Conservation (phyloP, 108 stramenopile genomes). For the Mayamaea pseudoterrestris region DNA sequence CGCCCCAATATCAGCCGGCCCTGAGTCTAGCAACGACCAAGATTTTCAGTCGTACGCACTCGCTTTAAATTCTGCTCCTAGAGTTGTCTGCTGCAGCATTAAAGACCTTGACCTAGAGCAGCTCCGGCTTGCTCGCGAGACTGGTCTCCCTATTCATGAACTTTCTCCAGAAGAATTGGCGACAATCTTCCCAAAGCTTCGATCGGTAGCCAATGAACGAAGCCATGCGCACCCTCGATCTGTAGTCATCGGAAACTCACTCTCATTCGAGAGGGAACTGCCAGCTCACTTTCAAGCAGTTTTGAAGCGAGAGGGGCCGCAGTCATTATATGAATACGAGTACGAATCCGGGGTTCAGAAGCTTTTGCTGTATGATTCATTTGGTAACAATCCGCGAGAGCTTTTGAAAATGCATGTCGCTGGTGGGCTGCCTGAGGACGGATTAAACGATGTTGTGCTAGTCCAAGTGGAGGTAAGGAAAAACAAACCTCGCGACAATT, state of each 20-base stretch:
- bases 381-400: constrained; percentile 8
- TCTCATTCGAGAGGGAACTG: background rate
- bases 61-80: too few species aligned
- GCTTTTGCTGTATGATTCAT: constrained; percentile 14
- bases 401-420: constrained; percentile 7
- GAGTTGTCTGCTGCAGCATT: too few species aligned
- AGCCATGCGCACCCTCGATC: too few species aligned
- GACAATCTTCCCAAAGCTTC: constrained; percentile 1
- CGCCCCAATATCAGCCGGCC: too few species aligned
- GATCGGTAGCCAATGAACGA: background rate
- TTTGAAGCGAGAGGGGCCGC: constrained; percentile 11
- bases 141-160: constrained; percentile 1
- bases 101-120: too few species aligned
- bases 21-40: too few species aligned
- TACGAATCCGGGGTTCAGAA: constrained; percentile 19
- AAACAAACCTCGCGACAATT: background rate
- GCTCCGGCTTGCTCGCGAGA: too few species aligned
- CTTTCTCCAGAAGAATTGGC: background rate
- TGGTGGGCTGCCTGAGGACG: constrained; percentile 1
- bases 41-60: too few species aligned
- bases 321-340: constrained; percentile 27
- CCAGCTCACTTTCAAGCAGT: constrained; percentile 1
- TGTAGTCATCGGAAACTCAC: background rate
- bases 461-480: constrained; percentile 29
- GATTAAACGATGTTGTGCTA: constrained; percentile 3